These are phyloP conservation scores for Kazachstania taianensis DNA, from an alignment of 805 yeast genomes.

Conservation along the genomic window DNA sequence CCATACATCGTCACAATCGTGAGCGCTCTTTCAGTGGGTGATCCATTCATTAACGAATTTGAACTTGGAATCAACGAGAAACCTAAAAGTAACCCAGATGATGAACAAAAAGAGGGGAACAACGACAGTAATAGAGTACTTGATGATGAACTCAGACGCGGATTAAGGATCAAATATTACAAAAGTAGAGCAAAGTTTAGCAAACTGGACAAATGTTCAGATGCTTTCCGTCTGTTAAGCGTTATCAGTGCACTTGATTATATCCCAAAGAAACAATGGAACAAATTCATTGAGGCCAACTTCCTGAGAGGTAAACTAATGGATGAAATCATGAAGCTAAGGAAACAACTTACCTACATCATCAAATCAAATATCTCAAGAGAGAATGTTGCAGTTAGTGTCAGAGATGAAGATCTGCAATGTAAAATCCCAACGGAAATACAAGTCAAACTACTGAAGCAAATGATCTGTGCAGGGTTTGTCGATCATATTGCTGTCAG, in stretches of 20 bases:
- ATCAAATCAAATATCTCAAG: constrained; percentile 56
- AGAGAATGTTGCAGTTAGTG: constrained; percentile 46
- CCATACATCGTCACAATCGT: constrained; percentile 88
- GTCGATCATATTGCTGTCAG: constrained; percentile 84
- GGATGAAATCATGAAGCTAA: constrained; percentile 74
- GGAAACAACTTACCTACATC: constrained; percentile 69
- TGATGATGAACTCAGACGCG: constrained; percentile 33
- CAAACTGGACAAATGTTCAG: constrained; percentile 63
- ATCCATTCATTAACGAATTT: constrained; percentile 68
- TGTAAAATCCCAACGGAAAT: constrained; percentile 55
- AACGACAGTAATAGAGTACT: constrained; percentile 24
- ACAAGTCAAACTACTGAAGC: constrained; percentile 75
- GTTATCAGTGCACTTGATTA: constrained; percentile 86
- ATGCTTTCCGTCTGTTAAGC: constrained; percentile 62
- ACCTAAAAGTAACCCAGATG: constrained; percentile 5
- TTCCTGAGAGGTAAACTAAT: constrained; percentile 69
- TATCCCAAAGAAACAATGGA: constrained; percentile 40
- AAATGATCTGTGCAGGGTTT: constrained; percentile 87
- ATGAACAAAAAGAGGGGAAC: constrained; percentile 15
- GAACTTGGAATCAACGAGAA: constrained; percentile 49
- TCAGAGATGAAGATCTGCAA: constrained; percentile 36
- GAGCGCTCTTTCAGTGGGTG: constrained; percentile 87
- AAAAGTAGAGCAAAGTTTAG: constrained; percentile 53
- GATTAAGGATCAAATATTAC: constrained; percentile 41
- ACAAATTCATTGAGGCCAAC: constrained; percentile 43